phyloP scores from a whole-genome alignment of 2,329 filamentous ascomycete species.

The Fusarium xylarioides region DNA sequence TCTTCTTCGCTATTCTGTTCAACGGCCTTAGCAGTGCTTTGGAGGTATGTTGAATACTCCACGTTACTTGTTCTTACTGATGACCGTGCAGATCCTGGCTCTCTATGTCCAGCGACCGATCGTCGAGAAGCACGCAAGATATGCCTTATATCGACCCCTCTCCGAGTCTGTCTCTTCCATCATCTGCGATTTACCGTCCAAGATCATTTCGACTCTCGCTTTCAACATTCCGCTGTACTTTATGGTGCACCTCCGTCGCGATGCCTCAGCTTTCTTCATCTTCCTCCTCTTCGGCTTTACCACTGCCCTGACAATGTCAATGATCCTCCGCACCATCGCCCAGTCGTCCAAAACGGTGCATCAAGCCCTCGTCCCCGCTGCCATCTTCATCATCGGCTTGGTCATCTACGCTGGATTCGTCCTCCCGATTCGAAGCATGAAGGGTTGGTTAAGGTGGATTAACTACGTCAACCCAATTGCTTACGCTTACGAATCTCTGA shows the following conservation, averaged over 20 bases:
- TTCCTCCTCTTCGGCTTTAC: constrained; percentile 58
- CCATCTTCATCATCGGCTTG: constrained; percentile 43
- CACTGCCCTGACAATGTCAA: constrained; percentile 69
- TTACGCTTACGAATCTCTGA: constrained; percentile 70
- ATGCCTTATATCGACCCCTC: constrained; percentile 46
- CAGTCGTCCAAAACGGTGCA: constrained; percentile 28
- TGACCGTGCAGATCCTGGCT: constrained; percentile 14
- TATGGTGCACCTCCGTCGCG: constrained; percentile 70
- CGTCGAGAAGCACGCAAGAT: constrained; percentile 47
- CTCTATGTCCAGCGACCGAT: constrained; percentile 43
- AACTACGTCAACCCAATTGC: constrained; percentile 71
- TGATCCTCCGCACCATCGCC: constrained; percentile 59
- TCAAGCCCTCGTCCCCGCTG: constrained; percentile 35
- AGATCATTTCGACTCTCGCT: constrained; percentile 47
- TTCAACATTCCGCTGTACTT: constrained; percentile 63
- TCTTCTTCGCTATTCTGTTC: constrained; percentile 30
- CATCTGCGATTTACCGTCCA: constrained; percentile 29
- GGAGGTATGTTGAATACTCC: rapidly evolving
- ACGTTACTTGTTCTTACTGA: not conserved
- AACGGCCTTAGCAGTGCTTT: constrained; percentile 33
- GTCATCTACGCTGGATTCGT: constrained; percentile 62
- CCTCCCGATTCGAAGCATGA: constrained; percentile 59
- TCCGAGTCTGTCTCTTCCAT: constrained; percentile 36
- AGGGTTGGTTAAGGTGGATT: constrained; percentile 62
- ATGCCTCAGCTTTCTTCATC: constrained; percentile 59